phyloP scores from a whole-genome alignment of 192 early-diverging fungal genomes.

The Coemansia sp. region DNA sequence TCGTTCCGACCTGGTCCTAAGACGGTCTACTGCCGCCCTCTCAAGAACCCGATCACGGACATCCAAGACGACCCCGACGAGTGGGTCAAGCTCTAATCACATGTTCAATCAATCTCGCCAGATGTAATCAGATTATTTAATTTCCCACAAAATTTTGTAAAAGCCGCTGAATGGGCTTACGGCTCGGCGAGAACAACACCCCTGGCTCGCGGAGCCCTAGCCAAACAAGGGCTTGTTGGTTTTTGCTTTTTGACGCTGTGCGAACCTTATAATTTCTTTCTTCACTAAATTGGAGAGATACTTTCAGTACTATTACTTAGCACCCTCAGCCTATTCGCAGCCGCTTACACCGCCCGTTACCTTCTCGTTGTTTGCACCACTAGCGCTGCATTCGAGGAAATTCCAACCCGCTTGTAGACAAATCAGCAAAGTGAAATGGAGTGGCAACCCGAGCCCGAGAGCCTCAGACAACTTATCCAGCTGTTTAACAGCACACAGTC shows the following conservation, averaged over 20 bases:
- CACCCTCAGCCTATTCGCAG: background rate
- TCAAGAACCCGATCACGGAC: conserved; percentile 15
- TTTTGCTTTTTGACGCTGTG: background rate
- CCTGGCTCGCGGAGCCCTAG: background rate
- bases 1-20: conserved; percentile 30
- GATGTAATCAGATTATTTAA: background rate
- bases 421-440: conserved; percentile 38
- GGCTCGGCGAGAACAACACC: background rate
- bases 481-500: conserved; percentile 76
- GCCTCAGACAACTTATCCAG: conserved; percentile 75
- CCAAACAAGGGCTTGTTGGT: background rate
- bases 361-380: background rate
- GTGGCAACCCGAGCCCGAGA: conserved; percentile 81
- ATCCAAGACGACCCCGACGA: conserved; percentile 25
- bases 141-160: background rate
- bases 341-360: background rate
- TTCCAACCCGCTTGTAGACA: conserved; percentile 3
- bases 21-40: conserved; percentile 41
- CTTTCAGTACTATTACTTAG: background rate
- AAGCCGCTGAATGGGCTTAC: background rate
- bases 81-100: background rate
- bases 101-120: background rate
- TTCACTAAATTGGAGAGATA: conserved; percentile 2
- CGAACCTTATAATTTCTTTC: background rate
- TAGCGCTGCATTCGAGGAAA: conserved; percentile 8